Conservation (phyloP, 768 basidiomycete species). For the Russula virescens region DNA sequence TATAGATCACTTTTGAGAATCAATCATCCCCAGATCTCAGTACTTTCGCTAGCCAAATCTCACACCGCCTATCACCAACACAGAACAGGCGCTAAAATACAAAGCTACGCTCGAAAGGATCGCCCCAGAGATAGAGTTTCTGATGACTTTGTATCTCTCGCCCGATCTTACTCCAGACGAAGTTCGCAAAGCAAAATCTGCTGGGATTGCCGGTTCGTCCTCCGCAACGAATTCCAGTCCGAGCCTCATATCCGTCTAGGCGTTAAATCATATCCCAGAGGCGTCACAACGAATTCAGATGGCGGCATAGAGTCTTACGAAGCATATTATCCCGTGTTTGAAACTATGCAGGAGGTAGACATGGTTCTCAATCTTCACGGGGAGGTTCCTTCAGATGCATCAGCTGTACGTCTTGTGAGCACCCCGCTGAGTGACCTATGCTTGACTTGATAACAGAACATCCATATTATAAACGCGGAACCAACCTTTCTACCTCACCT, state of each 20-base stretch:
- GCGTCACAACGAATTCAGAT: conserved; percentile 96
- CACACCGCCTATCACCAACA: conserved; percentile 79
- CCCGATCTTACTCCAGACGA: conserved; percentile 87
- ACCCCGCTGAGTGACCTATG: background rate
- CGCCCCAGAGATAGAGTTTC: conserved; percentile 73
- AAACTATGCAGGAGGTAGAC: conserved; percentile 86
- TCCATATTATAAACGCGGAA: conserved; percentile 92
- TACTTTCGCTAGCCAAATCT: conserved; percentile 70
- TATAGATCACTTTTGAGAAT: conserved; percentile 28
- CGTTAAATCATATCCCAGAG: conserved; percentile 95
- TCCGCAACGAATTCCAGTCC: background rate
- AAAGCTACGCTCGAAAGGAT: conserved; percentile 66
- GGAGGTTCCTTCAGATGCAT: conserved; percentile 86
- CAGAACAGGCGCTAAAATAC: conserved; percentile 77
- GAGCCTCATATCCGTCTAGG: conserved; percentile 34
- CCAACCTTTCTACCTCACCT: conserved; percentile 85
- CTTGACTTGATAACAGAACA: conserved; percentile 48
- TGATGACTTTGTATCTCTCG: conserved; percentile 97
- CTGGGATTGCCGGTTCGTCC: conserved; percentile 62
- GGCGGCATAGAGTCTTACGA: conserved; percentile 96
- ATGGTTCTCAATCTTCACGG: conserved; percentile 97
- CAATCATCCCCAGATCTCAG: background rate
- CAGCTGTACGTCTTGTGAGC: conserved; percentile 39
- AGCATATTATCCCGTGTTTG: conserved; percentile 87
- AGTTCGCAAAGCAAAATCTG: conserved; percentile 77